These are phyloP conservation scores for Astrephomene gubernaculifera DNA, from an alignment of 139 green algal species.

Conservation along the genomic window DNA sequence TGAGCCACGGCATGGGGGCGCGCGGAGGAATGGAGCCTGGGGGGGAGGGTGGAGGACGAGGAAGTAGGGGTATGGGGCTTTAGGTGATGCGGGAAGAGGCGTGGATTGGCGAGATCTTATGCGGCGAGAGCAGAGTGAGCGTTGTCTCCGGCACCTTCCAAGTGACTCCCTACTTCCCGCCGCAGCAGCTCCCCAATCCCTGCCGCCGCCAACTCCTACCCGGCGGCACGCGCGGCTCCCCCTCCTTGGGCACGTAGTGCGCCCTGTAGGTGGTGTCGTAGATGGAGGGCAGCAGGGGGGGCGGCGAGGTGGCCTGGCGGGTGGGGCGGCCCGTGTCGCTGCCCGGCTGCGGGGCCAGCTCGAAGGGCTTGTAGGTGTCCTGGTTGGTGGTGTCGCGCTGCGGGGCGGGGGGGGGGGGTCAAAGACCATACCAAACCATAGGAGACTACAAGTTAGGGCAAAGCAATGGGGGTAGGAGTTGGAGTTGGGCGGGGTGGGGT, in stretches of 20 bases:
- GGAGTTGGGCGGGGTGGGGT: not conserved
- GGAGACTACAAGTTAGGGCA: no score
- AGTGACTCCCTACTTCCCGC: no score
- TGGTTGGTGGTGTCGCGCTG: conserved; percentile 62
- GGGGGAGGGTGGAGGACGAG: not conserved
- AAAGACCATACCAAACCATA: no score
- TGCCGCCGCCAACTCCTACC: not conserved
- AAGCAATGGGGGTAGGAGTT: no score
- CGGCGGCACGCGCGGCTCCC: conserved; percentile 7
- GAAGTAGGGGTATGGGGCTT: not conserved
- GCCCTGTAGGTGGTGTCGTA: conserved; percentile 60
- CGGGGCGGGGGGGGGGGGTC: not conserved
- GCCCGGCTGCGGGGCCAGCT: conserved; percentile 5
- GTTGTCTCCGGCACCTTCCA: no score
- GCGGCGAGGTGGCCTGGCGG: conserved; percentile 27
- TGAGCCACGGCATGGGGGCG: conserved; percentile 49
- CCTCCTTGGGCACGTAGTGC: conserved; percentile 56
- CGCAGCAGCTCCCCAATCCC: no score
- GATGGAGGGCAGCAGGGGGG: conserved; percentile 40
- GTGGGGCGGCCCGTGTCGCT: not conserved
- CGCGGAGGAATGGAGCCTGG: conserved; percentile 21
- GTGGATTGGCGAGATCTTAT: no score
- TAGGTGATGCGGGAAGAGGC: no score
- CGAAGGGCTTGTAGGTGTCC: conserved; percentile 54
- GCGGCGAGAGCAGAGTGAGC: no score